Conservation (phyloP, 2,329 filamentous ascomycete species). For the Sporothrix euskadiensis region DNA sequence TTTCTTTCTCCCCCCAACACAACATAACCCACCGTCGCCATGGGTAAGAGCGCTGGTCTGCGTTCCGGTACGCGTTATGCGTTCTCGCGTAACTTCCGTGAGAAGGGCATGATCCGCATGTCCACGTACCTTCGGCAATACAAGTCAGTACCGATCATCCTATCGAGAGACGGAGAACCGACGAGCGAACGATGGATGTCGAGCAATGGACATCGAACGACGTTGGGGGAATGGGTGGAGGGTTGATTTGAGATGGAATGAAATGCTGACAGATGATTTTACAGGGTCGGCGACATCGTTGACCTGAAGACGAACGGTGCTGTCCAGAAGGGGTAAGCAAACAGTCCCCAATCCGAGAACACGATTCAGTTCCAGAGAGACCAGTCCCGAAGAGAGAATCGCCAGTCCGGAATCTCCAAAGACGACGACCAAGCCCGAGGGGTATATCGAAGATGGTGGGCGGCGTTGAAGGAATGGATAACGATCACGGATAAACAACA, state of each 20-base stretch:
- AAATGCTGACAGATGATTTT: conserved; percentile 30
- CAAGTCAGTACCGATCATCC: conserved; percentile 59
- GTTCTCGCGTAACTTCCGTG: conserved; percentile 91
- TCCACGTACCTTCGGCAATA: conserved; percentile 94
- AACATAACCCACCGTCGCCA: conserved; percentile 47
- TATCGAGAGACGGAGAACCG: neutral
- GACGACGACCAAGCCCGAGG: neutral
- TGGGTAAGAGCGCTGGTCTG: conserved; percentile 87
- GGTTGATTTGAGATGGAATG: conserved; percentile 33
- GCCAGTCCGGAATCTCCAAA: neutral
- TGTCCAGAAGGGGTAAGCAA: conserved; percentile 90
- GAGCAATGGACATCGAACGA: conserved; percentile 7
- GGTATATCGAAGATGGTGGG: neutral
- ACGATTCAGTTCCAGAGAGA: neutral
- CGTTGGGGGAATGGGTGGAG: neutral
- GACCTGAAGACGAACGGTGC: conserved; percentile 99
- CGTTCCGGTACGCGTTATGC: conserved; percentile 86
- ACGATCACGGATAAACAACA: neutral
- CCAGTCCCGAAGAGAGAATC: neutral
- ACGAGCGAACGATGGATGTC: conserved; percentile 20
- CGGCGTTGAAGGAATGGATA: neutral
- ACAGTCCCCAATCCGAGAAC: neutral
- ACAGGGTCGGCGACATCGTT: conserved; percentile 94
- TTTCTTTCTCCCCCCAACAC: conserved; percentile 13
- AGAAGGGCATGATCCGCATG: conserved; percentile 91